Conservation (phyloP, 371 early-diverging fungal genomes). For the Nosema granulosis region DNA sequence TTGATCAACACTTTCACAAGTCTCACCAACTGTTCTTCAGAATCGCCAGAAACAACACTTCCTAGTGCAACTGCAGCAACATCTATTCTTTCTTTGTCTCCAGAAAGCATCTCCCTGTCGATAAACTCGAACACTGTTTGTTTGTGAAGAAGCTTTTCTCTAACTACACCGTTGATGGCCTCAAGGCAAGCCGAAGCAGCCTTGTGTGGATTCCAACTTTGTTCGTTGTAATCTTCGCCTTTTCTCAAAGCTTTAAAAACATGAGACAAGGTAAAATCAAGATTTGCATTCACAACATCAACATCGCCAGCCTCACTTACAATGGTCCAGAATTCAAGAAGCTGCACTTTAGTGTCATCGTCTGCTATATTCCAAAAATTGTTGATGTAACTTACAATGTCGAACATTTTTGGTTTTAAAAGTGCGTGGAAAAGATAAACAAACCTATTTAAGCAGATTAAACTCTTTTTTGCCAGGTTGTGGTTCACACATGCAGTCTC, state of each 20-base stretch:
- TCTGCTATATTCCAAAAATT: constrained; percentile 30
- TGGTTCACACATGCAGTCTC: constrained; percentile 26
- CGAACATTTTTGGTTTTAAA: constrained; percentile 25
- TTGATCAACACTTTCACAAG: constrained; percentile 27
- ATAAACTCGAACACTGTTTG: constrained; percentile 38
- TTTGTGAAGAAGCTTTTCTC: constrained; percentile 27
- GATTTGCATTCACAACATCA: constrained; percentile 27
- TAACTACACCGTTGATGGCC: constrained; percentile 27
- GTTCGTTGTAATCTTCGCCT: constrained; percentile 49
- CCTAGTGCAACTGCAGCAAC: constrained; percentile 62
- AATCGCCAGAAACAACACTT: constrained; percentile 25
- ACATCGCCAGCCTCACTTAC: constrained; percentile 54
- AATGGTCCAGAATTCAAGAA: constrained; percentile 63
- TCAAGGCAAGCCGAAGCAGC: constrained; percentile 60
- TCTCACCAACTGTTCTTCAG: constrained; percentile 23
- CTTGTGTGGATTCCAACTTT: constrained; percentile 59
- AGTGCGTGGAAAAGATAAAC: constrained; percentile 46
- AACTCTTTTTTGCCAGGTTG: constrained; percentile 36
- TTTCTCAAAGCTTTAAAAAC: constrained; percentile 38
- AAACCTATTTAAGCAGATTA: constrained; percentile 55
- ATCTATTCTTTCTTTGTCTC: constrained; percentile 40
- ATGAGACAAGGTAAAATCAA: constrained; percentile 33
- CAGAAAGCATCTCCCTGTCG: constrained; percentile 25
- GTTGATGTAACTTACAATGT: constrained; percentile 31
- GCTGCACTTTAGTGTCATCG: constrained; percentile 46